Conservation (phyloP, 1,139 yeast genomes). For the Magnusiomyces clavatus region DNA sequence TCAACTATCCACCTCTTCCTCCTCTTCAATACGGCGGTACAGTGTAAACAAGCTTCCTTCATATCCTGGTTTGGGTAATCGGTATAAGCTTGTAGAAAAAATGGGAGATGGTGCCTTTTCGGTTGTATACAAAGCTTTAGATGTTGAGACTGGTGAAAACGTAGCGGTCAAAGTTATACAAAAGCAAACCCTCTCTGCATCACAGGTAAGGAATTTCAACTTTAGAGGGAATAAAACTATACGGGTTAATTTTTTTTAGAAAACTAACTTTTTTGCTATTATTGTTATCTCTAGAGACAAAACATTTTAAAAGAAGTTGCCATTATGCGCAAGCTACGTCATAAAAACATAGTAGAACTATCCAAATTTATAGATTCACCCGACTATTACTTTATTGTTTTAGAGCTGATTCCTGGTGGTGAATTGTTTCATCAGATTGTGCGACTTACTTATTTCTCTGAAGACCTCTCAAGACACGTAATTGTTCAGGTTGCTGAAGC, state of each 20-base stretch:
- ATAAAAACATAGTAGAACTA: slow-evolving; percentile 65
- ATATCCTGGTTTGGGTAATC: slow-evolving; percentile 7
- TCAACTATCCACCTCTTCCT: too few relatives aligned
- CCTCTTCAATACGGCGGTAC: too few relatives aligned
- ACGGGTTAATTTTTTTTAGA: neutral
- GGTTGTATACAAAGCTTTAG: slow-evolving; percentile 67
- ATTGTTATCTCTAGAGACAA: slow-evolving; percentile 37
- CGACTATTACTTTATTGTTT: slow-evolving; percentile 65
- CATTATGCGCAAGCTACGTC: slow-evolving; percentile 67
- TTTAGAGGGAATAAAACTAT: neutral
- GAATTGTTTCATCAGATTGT: slow-evolving; percentile 93
- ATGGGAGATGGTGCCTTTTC: slow-evolving; percentile 79
- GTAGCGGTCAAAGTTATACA: slow-evolving; percentile 84
- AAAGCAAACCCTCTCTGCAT: slow-evolving; percentile 50
- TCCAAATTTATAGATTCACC: slow-evolving; percentile 58
- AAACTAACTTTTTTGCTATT: neutral
- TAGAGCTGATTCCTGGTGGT: slow-evolving; percentile 87
- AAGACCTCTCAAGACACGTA: slow-evolving; percentile 75
- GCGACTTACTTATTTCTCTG: slow-evolving; percentile 82
- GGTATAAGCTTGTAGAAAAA: slow-evolving; percentile 40
- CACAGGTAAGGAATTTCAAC: slow-evolving; percentile 31
- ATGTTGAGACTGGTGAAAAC: slow-evolving; percentile 37
- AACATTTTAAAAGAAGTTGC: slow-evolving; percentile 76
- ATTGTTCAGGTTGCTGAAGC: slow-evolving; percentile 81
- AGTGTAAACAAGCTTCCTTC: neutral